phyloP scores from a whole-genome alignment of 2,329 filamentous ascomycete genomes.

The Pseudodiploospora longispora region DNA sequence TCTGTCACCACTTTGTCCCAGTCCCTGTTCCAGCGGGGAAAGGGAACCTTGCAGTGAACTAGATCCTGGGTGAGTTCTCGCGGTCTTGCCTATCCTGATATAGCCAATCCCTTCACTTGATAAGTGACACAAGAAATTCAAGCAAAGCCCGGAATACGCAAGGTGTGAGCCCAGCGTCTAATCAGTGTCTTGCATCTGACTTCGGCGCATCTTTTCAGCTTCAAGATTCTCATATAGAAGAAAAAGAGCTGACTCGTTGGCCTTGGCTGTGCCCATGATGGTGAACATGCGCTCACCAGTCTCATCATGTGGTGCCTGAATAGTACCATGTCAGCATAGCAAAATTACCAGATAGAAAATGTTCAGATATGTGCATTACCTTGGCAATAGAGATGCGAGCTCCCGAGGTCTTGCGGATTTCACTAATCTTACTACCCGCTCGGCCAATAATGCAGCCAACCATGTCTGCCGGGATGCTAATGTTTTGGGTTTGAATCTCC shows the following conservation, averaged over 20 bases:
- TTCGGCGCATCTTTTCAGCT: constrained; percentile 97
- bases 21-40: constrained; percentile 36
- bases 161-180: constrained; percentile 24
- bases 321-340: background rate
- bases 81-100: constrained; percentile 33
- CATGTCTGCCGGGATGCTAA: constrained; percentile 99
- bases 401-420: constrained; percentile 94
- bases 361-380: constrained; percentile 30
- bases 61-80: constrained; percentile 35
- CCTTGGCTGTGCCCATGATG: constrained; percentile 89
- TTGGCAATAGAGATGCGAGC: constrained; percentile 98
- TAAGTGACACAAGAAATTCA: constrained; percentile 20
- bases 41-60: constrained; percentile 55
- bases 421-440: constrained; percentile 92
- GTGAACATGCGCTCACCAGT: constrained; percentile 99
- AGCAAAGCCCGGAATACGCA: constrained; percentile 16
- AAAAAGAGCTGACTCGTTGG: constrained; percentile 93
- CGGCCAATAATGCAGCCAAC: constrained; percentile 98
- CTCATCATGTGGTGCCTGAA: constrained; percentile 80
- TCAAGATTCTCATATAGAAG: constrained; percentile 98
- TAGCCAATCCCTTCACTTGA: constrained; percentile 13
- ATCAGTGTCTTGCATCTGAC: constrained; percentile 57
- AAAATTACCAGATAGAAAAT: background rate
- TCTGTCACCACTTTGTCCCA: constrained; percentile 36
- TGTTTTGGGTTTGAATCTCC: constrained; percentile 97